These are phyloP conservation scores for Talaromyces sp. DNA, from an alignment of 2,329 filamentous ascomycete genomes.

Conservation along the genomic window DNA sequence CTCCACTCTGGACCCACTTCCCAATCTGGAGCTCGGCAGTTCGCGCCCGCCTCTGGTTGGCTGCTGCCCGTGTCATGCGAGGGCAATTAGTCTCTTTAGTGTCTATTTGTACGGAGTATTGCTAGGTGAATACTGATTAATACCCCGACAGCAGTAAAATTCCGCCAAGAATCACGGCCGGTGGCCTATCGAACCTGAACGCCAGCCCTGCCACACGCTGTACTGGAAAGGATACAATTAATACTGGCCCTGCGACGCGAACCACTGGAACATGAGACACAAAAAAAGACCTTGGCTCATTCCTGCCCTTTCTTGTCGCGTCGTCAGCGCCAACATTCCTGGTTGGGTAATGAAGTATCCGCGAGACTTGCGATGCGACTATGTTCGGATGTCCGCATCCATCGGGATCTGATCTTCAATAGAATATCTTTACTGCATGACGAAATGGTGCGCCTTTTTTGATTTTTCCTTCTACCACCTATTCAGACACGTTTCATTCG, in stretches of 20 bases:
- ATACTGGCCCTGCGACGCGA: slow-evolving; percentile 6
- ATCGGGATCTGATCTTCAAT: background rate
- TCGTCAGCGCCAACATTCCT: background rate
- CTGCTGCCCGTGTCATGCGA: background rate
- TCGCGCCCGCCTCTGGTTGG: background rate
- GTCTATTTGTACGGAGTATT: background rate
- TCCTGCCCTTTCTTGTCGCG: background rate
- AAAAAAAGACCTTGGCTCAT: background rate
- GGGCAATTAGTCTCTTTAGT: background rate
- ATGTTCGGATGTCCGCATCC: background rate
- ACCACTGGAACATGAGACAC: background rate
- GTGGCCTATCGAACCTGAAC: background rate
- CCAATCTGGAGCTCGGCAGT: background rate
- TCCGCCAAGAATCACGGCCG: background rate
- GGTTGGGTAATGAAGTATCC: background rate
- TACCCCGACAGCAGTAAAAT: background rate
- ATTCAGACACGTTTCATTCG: background rate
- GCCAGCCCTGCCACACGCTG: background rate
- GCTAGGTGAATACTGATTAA: background rate
- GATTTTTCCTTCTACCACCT: background rate
- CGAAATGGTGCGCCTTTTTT: background rate
- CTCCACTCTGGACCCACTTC: background rate
- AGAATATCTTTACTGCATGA: background rate
- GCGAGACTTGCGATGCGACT: background rate
- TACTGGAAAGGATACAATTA: background rate